Conservation (phyloP, 108 stramenopile genomes). For the Asterionellopsis glacialis region DNA sequence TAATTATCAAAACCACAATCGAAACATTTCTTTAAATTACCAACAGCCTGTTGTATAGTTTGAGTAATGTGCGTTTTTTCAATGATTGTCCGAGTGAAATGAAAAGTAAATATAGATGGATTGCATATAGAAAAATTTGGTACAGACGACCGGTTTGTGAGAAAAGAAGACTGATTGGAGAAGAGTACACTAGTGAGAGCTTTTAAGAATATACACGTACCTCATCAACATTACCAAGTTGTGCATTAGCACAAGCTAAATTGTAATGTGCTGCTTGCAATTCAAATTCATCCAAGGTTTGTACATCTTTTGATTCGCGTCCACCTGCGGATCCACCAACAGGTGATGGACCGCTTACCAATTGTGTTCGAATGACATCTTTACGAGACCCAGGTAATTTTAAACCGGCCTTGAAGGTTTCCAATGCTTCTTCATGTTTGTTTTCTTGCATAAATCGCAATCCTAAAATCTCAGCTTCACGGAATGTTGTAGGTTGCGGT, state of each 20-base stretch:
- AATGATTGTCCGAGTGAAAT: conserved; percentile 6
- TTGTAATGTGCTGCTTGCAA: conserved; percentile 83
- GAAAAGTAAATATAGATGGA: conserved; percentile 2
- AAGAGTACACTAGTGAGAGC: background rate
- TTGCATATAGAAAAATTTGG: conserved; percentile 9
- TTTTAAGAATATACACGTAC: conserved; percentile 13
- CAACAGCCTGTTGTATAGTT: too few relatives aligned
- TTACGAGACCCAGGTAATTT: conserved; percentile 64
- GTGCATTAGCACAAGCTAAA: conserved; percentile 71
- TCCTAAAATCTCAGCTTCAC: conserved; percentile 79
- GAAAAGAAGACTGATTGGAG: background rate
- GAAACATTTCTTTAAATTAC: conserved; percentile 57
- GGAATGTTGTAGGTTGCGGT: conserved; percentile 59
- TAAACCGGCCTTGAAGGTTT: conserved; percentile 69
- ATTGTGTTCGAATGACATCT: conserved; percentile 63
- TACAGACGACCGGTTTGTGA: background rate
- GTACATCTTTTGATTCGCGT: conserved; percentile 36
- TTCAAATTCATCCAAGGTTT: conserved; percentile 74
- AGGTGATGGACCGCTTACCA: conserved; percentile 65
- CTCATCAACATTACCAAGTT: conserved; percentile 54
- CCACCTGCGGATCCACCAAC: conserved; percentile 74
- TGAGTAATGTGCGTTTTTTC: too few relatives aligned
- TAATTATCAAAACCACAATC: conserved; percentile 79
- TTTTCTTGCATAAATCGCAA: conserved; percentile 79
- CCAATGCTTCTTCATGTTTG: conserved; percentile 57